Percentiles rank a stretch among this genome's conserved stretches.
Evolutionary conservation across 2,329 filamentous ascomycete species (phyloP).

Genomic region (Hymenotorrendiella dingleyae): DNA sequence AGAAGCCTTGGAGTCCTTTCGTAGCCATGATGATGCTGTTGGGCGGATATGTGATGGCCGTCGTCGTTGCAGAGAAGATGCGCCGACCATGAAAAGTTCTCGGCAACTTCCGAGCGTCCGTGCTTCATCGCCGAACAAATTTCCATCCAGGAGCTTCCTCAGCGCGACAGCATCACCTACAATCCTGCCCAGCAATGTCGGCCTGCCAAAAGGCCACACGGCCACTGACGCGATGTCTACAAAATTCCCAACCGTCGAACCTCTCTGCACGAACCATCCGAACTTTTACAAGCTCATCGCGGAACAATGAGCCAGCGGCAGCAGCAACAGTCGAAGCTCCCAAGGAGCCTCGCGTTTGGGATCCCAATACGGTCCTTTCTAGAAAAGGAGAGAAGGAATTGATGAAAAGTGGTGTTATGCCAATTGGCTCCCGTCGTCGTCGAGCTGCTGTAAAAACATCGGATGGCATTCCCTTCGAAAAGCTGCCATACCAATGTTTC

Average conservation of each 20-base stretch:
- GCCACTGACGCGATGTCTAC: slow-evolving; percentile 50
- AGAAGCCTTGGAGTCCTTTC: slow-evolving; percentile 28
- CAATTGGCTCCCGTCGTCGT: slow-evolving; percentile 79
- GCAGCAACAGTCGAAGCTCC: slow-evolving; percentile 33
- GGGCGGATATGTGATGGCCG: slow-evolving; percentile 7
- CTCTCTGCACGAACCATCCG: slow-evolving; percentile 23
- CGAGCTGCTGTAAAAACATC: slow-evolving; percentile 63
- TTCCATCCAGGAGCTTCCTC: slow-evolving; percentile 14
- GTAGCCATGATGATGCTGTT: slow-evolving; percentile 26
- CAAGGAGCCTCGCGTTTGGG: slow-evolving; percentile 39
- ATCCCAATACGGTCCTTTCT: slow-evolving; percentile 64
- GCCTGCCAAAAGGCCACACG: slow-evolving; percentile 52
- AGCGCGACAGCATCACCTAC: slow-evolving; percentile 15
- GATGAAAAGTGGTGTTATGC: slow-evolving; percentile 60
- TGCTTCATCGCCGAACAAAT: slow-evolving; percentile 21
- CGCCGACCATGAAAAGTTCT: slow-evolving; percentile 22
- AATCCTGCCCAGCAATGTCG: slow-evolving; percentile 47
- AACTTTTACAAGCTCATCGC: slow-evolving; percentile 31
- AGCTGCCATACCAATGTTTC: slow-evolving; percentile 94
- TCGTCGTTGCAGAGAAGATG: slow-evolving; percentile 14
- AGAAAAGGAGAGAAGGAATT: slow-evolving; percentile 61
- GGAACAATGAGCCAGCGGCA: slow-evolving; percentile 31
- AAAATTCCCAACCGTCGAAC: slow-evolving; percentile 32
- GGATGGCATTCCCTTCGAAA: slow-evolving; percentile 74
- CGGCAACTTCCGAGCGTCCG: slow-evolving; percentile 15